These are phyloP conservation scores for Pythium brassicae DNA, from an alignment of 352 stramenopile genomes.

Conservation along the genomic window DNA sequence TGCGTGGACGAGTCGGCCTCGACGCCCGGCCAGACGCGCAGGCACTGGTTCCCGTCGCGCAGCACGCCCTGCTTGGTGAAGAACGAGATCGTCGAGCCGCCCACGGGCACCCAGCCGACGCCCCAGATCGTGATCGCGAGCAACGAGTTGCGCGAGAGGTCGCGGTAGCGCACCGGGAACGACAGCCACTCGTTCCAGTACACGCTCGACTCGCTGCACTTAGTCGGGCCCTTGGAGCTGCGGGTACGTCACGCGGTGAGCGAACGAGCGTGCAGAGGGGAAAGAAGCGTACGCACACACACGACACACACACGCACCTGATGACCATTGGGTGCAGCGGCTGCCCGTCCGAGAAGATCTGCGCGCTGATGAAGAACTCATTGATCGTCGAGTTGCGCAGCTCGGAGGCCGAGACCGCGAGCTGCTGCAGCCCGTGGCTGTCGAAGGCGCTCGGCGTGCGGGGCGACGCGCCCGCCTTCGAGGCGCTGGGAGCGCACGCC, in stretches of 20 bases:
- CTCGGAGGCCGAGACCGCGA: slow-evolving; percentile 53
- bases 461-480: not conserved
- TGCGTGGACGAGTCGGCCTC: slow-evolving; percentile 66
- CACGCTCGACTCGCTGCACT: slow-evolving; percentile 84
- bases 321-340: slow-evolving; percentile 82
- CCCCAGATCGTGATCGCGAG: slow-evolving; percentile 85
- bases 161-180: slow-evolving; percentile 81
- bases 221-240: slow-evolving; percentile 77
- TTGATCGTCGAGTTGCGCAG: slow-evolving; percentile 79
- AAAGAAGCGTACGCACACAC: slow-evolving; percentile 10
- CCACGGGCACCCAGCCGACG: slow-evolving; percentile 75
- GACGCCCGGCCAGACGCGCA: slow-evolving; percentile 71
- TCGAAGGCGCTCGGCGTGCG: slow-evolving; percentile 24
- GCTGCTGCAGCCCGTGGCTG: slow-evolving; percentile 45
- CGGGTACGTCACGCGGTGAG: too few relatives aligned
- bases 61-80: slow-evolving; percentile 86
- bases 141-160: slow-evolving; percentile 82
- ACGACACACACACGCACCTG: slow-evolving; percentile 23
- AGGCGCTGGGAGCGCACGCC: too few relatives aligned
- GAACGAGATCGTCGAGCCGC: slow-evolving; percentile 81
- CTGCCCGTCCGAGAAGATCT: slow-evolving; percentile 83
- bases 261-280: too few relatives aligned
- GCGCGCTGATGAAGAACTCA: slow-evolving; percentile 87
- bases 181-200: slow-evolving; percentile 89
- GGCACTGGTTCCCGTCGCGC: slow-evolving; percentile 82